Conservation (phyloP, 441 rosid genomes). For the Brassica balearica region DNA sequence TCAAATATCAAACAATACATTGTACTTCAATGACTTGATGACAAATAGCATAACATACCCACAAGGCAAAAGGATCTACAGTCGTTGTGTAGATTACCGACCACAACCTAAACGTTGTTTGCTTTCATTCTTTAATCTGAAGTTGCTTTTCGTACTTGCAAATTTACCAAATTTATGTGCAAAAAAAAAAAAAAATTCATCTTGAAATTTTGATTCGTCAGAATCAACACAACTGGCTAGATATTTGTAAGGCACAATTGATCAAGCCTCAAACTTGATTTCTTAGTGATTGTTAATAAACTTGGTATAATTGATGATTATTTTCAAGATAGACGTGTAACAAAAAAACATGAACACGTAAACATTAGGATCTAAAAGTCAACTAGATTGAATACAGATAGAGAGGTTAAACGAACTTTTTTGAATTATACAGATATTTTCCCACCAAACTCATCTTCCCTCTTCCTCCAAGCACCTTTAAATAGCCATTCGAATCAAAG, state of each 20-base stretch:
- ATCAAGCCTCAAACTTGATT: not conserved
- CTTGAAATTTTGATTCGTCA: not conserved
- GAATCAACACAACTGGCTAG: not conserved
- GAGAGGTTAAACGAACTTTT: conserved; percentile 40
- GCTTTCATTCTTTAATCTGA: not conserved
- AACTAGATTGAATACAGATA: conserved; percentile 39
- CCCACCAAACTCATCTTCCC: conserved; percentile 43
- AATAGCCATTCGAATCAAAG: conserved; percentile 28
- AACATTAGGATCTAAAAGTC: conserved; percentile 30
- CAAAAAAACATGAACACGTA: conserved; percentile 32
- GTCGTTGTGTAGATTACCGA: conserved; percentile 43
- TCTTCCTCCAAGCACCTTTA: conserved; percentile 16
- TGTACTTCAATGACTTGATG: conserved; percentile 24
- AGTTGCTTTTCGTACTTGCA: not conserved
- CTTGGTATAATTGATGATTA: not conserved
- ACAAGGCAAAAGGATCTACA: conserved; percentile 13
- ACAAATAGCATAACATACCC: conserved; percentile 12
- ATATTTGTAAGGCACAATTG: not conserved
- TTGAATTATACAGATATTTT: conserved; percentile 12
- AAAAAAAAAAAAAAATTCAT: not conserved
- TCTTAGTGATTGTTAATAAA: not conserved
- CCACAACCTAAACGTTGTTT: conserved; percentile 28
- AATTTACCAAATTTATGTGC: not conserved
- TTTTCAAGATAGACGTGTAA: conserved; percentile 10
- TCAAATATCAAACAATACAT: not conserved